These are phyloP conservation scores for Fusarium irregulare DNA, from an alignment of 2,329 filamentous ascomycete genomes.

Conservation along the genomic window DNA sequence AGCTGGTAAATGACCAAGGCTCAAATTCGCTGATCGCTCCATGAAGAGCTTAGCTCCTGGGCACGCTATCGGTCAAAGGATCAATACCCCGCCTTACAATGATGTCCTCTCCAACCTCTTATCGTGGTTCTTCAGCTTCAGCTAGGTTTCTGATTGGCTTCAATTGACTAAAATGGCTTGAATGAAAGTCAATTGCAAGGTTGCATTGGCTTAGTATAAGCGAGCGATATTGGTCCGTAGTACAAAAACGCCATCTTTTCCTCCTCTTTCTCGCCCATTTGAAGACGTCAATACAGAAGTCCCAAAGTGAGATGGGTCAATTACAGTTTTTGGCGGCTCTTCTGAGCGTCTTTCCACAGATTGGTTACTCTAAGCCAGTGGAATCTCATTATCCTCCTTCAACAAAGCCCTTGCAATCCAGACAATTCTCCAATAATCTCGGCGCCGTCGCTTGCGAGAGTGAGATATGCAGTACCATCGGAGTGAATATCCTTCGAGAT, in stretches of 20 bases:
- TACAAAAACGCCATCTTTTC: background rate
- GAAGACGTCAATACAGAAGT: background rate
- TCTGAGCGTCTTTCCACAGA: conserved; percentile 9
- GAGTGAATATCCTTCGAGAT: conserved; percentile 64
- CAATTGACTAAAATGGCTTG: background rate
- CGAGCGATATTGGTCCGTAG: background rate
- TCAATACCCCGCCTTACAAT: conserved; percentile 16
- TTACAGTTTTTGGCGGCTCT: conserved; percentile 7
- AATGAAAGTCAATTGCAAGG: background rate
- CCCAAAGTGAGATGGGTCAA: conserved; percentile 2
- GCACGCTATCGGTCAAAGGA: background rate
- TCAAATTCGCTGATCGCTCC: conserved; percentile 20
- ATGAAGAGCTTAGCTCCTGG: conserved; percentile 6
- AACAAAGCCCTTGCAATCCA: conserved; percentile 5
- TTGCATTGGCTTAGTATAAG: background rate
- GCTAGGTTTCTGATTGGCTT: background rate
- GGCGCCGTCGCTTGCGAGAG: conserved; percentile 73
- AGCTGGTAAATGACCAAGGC: conserved; percentile 18
- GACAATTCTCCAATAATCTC: conserved; percentile 41
- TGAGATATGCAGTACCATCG: conserved; percentile 68
- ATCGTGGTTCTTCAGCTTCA: background rate
- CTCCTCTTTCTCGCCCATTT: background rate
- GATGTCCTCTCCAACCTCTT: background rate
- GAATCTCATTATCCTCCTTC: conserved; percentile 22
- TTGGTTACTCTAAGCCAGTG: conserved; percentile 10